Percentiles rank a stretch among this genome's conserved stretches.
Conservation (phyloP, 192 early-diverging fungal species). For the Rhizophagus sp. region DNA sequence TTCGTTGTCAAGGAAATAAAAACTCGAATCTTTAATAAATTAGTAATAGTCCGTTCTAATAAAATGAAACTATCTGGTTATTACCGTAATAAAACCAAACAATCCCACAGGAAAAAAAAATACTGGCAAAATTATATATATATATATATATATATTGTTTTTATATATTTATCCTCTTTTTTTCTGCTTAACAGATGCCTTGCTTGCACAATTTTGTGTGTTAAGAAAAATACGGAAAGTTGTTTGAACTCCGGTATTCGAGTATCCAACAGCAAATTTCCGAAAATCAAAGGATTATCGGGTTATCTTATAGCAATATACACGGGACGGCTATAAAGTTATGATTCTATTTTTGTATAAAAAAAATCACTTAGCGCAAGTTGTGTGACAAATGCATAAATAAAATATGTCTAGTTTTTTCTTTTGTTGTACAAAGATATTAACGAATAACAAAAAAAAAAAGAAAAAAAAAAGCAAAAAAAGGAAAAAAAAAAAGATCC, state of each 20-base stretch:
- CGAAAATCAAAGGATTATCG: neutral
- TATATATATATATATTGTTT: neutral
- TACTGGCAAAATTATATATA: neutral
- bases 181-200: neutral
- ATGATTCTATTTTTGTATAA: neutral
- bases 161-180: neutral
- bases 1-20: no score
- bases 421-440: neutral
- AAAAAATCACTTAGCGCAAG: neutral
- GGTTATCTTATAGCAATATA: no score
- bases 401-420: neutral
- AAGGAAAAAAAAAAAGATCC: no score
- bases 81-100: neutral
- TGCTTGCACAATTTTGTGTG: neutral
- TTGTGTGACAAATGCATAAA: neutral
- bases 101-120: neutral
- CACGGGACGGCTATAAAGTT: neutral
- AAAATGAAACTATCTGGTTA: neutral
- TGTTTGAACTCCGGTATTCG: neutral
- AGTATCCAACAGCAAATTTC: neutral
- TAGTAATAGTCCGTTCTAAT: neutral
- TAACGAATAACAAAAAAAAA: neutral
- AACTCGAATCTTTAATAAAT: neutral
- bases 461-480: neutral
- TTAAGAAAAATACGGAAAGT: neutral